Evolutionary conservation across 345 rosid genomes (phyloP).

Genomic region (Eucalyptus marginata): DNA sequence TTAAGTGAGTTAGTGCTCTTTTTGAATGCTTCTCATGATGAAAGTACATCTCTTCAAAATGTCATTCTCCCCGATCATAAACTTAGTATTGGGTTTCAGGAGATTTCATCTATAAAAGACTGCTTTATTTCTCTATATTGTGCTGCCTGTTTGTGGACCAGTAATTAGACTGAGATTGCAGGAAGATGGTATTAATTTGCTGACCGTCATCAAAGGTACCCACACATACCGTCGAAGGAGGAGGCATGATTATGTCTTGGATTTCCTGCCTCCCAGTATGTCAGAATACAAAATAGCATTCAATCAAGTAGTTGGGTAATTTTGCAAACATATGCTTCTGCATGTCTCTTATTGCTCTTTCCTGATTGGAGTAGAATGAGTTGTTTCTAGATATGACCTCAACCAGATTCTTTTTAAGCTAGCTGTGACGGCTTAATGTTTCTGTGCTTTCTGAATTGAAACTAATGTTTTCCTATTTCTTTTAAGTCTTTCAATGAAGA

Average conservation of each 20-base stretch:
- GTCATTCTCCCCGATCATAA: neutral
- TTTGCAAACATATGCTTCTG: neutral
- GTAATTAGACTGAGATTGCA: constrained; percentile 7
- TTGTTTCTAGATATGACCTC: neutral
- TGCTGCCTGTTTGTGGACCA: neutral
- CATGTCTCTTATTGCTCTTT: neutral
- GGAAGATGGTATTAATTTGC: constrained; percentile 56
- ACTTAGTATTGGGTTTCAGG: neutral
- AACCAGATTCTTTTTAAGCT: neutral
- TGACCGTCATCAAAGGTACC: constrained; percentile 15
- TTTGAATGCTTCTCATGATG: neutral
- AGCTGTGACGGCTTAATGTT: neutral
- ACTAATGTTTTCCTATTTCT: neutral
- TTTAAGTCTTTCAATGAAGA: neutral
- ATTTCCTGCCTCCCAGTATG: constrained; percentile 71
- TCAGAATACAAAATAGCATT: constrained; percentile 31
- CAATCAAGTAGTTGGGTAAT: constrained; percentile 35
- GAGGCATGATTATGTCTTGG: constrained; percentile 40
- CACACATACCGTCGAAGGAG: constrained; percentile 57
- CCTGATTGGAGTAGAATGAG: neutral
- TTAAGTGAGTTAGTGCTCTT: neutral
- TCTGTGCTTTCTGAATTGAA: neutral
- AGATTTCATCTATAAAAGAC: neutral
- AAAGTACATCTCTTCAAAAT: neutral
- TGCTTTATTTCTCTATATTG: neutral